Evolutionary conservation across 495 filamentous ascomycete species (phyloP).

Genomic region (Trichoderma orchidacearum): DNA sequence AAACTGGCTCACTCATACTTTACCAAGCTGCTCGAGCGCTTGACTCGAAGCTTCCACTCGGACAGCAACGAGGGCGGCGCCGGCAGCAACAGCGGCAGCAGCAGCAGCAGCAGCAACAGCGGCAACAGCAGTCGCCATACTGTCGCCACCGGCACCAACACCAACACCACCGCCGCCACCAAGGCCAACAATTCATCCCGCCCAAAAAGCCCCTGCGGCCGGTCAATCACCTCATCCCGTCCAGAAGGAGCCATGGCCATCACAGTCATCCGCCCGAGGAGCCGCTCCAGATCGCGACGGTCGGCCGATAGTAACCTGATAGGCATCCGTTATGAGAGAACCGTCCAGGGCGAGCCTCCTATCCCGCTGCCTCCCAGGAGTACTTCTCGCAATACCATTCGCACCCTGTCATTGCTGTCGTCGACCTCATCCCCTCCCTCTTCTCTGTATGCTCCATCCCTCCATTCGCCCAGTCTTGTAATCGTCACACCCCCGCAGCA

Average conservation of each 20-base stretch:
- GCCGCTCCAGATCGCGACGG: conserved; percentile 15
- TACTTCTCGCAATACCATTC: conserved; percentile 11
- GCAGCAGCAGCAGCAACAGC: neutral
- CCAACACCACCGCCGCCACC: too few relatives aligned
- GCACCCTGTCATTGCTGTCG: neutral
- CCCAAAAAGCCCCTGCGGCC: neutral
- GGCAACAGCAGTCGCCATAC: neutral
- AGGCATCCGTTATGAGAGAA: conserved; percentile 42
- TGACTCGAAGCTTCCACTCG: neutral
- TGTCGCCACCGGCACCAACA: too few relatives aligned
- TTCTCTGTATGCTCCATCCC: neutral
- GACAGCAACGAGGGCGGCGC: neutral
- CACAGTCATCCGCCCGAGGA: conserved; percentile 16
- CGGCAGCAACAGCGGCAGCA: neutral
- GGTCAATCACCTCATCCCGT: neutral
- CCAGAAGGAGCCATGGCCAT: neutral
- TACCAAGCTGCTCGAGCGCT: neutral
- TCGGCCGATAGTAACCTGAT: conserved; percentile 32
- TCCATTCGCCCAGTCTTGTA: conserved; percentile 10
- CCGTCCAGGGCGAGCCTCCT: conserved; percentile 38
- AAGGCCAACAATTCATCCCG: too few relatives aligned
- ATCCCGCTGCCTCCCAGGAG: conserved; percentile 34
- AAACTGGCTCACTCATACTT: neutral
- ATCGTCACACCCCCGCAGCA: conserved; percentile 17
- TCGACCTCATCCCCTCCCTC: conserved; percentile 6